Base-by-base conservation (phyloP, 73 alveolate species). In the Halteria grandinella region DNA sequence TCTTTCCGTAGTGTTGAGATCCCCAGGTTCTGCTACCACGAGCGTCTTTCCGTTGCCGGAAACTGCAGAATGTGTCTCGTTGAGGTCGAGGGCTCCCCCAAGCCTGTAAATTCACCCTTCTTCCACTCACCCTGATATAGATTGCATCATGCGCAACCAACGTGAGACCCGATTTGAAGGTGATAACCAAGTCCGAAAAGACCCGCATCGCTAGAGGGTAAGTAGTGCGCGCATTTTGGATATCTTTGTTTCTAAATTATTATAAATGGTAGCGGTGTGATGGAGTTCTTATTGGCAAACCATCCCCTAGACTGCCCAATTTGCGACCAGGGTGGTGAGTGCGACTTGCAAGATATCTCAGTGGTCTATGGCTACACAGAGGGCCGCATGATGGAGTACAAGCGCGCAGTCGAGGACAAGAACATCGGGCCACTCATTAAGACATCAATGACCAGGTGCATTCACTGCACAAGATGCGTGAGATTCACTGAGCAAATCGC, bases 311-410 rank as follows among this genome's bases (percentile, higher is more conserved):
- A 93, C 74, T 90, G 97, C 82, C 98, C 98, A 2, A 93, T 93
- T 47, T 93, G 98, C 75, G 98, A 93, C 55, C 84, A 93, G 73
- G 98, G 98, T 55, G 98, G 98, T n/a, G 98, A 93, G 73, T 93
- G 98, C 60, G 98, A 93, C 69, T 86, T 93, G 14, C 80, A 93
- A 73, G 98, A 93, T 76, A 89, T 89, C 64, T 81, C 94, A 28
- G 86, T 73, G 43, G 91, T 90, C 32, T 93, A 93, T 71, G 98
- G 98, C 55, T 93, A 87, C 75, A 84, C 80, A 53, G 88, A 81
- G 40, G 87, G 96, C 18, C 74, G 98, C 44, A 81, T 75, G 62
- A 78, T 63, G 48, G 98, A 93, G 59, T 93, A 93, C 79, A 93
- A 93, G 87, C 54, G 97, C 58, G 98, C 98, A 24, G 98, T 93